Evolutionary conservation across 306 rosid species (phyloP), one percentile per base, ranked within the genome.

Genomic region (Acacia crassicarpa): DNA sequence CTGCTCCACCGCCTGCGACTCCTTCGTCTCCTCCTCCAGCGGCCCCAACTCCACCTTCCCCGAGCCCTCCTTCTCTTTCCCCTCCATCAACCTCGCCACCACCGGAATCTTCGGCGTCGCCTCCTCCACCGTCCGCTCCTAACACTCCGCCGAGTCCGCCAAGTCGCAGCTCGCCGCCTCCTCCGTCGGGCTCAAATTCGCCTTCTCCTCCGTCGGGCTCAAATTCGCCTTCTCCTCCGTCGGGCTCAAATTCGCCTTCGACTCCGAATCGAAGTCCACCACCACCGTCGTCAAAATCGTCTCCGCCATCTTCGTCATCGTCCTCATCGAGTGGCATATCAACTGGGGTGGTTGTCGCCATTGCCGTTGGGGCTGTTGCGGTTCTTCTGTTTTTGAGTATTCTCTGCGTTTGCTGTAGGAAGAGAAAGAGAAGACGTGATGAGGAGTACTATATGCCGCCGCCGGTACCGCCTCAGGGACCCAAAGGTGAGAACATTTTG

Each of bases 211-310:
- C 27, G 1, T 27, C 27, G 27, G 27, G 27, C 27, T 27, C 27
- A 27, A 27, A 27, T 5, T 46, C 90, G 40, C 90, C 88, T n/a
- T 30, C 83, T 9, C 82, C 75, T 84, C 90, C 86, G 10, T 27
- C 27, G 27, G 27, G 27, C 27, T 27, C 27, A 27, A 27, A 27
- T 5, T 46, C 90, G 40, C 90, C 88, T n/a, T 30, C 83, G 12
- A 84, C 75, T 84, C 90, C 86, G 10, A 61, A 71, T 7, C 63
- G 59, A 16, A 73, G 78, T 69, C 78, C 84, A 14, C 56, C 86
- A 0, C 85, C 89, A 0, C 80, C 91, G 10, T 73, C 77, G 46
- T 54, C 82, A 11, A 44, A 80, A 14, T 38, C 74, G 35, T 27
- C 74, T 20, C 54, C 74, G 53, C 19, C 75, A 4, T 19, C 74